phyloP scores from a whole-genome alignment of 2,329 filamentous ascomycete species.

The Saccharata proteae region DNA sequence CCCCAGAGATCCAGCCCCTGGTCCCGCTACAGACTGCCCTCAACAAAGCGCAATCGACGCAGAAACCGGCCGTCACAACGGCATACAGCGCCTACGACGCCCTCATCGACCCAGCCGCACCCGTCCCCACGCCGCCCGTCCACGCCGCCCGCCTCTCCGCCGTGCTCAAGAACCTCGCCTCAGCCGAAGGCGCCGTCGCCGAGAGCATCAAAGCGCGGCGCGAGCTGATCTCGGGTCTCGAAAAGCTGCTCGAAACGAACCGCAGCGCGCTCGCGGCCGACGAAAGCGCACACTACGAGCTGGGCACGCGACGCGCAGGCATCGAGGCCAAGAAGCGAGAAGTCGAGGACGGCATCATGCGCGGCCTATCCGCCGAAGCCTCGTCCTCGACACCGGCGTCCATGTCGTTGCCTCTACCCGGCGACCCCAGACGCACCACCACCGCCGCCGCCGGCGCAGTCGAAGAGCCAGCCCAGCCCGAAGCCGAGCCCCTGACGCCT shows the following conservation, averaged over 20 bases:
- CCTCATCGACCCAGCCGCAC: constrained; percentile 57
- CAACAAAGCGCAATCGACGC: constrained; percentile 57
- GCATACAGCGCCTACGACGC: constrained; percentile 79
- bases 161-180: constrained; percentile 78
- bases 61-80: constrained; percentile 53
- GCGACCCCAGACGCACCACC: constrained; percentile 9
- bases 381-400: constrained; percentile 26
- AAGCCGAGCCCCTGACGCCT: constrained; percentile 81
- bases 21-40: constrained; percentile 61
- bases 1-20: constrained; percentile 66
- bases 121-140: constrained; percentile 70
- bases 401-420: constrained; percentile 10
- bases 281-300: constrained; percentile 49
- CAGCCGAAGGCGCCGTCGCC: constrained; percentile 76
- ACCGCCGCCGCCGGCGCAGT: constrained; percentile 3
- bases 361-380: constrained; percentile 55
- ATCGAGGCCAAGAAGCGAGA: constrained; percentile 76
- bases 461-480: constrained; percentile 58
- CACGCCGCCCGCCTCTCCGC: constrained; percentile 82
- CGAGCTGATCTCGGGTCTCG: constrained; percentile 64
- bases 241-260: constrained; percentile 69
- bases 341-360: constrained; percentile 85
- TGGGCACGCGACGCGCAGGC: constrained; percentile 54
- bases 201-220: constrained; percentile 80
- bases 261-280: constrained; percentile 58